phyloP scores from a whole-genome alignment of 768 basidiomycete genomes.

The Cystofilobasidium bisporidii region DNA sequence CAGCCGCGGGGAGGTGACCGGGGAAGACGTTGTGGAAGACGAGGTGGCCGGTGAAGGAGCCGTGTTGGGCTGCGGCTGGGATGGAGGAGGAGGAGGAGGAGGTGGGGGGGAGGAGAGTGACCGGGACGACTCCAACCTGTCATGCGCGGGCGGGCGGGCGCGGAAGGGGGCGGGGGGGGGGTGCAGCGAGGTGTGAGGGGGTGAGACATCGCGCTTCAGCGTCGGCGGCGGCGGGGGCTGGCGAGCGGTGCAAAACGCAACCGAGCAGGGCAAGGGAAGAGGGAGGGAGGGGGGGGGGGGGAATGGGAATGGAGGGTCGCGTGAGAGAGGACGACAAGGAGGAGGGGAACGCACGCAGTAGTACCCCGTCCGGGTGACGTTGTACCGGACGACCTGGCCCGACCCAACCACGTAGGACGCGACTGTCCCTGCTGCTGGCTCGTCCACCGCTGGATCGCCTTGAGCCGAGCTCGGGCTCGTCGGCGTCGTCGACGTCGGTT shows the following conservation, averaged over 20 bases:
- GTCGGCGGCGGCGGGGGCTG: neutral
- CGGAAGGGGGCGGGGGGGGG: no score
- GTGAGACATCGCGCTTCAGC: neutral
- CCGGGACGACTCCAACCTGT: constrained; percentile 61
- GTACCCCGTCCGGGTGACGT: constrained; percentile 78
- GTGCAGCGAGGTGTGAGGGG: neutral
- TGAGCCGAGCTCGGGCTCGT: no score
- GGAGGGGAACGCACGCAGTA: constrained; percentile 68
- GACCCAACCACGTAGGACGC: neutral
- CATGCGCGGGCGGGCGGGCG: constrained; percentile 40
- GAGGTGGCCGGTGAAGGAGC: constrained; percentile 66
- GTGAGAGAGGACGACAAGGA: no score
- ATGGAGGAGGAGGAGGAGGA: neutral
- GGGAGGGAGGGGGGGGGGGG: neutral
- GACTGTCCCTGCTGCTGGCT: no score
- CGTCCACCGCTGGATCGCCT: constrained; percentile 30
- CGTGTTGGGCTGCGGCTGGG: constrained; percentile 54
- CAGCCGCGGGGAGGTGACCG: constrained; percentile 79
- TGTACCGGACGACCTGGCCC: constrained; percentile 44
- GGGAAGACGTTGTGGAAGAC: constrained; percentile 79
- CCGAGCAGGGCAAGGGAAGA: neutral
- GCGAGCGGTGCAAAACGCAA: no score
- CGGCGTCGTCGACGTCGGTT: no score
- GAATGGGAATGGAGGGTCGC: no score
- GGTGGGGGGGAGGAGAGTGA: constrained; percentile 55